Evolutionary conservation across 768 basidiomycete genomes (phyloP).

Genomic region (Russula emetica): DNA sequence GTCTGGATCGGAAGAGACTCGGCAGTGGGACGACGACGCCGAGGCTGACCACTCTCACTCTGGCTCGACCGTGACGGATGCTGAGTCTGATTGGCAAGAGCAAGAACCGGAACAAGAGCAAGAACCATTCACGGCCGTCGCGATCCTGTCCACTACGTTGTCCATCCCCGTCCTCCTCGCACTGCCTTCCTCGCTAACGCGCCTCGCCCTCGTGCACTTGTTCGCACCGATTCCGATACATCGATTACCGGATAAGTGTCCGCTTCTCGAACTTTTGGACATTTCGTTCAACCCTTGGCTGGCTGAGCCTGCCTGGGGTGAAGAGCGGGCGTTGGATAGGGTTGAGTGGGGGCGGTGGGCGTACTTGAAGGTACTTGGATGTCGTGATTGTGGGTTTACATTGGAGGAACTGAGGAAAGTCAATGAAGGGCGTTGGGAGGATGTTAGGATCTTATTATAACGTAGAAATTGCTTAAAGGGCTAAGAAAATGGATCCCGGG

Average conservation of each 20-base stretch:
- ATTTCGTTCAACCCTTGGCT: slow-evolving; percentile 63
- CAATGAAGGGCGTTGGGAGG: slow-evolving; percentile 63
- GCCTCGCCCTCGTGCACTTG: slow-evolving; percentile 54
- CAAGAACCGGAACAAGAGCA: neutral
- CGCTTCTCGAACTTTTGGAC: slow-evolving; percentile 59
- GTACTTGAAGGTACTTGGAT: slow-evolving; percentile 49
- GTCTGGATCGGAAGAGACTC: neutral
- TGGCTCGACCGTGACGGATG: neutral
- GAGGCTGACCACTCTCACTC: slow-evolving; percentile 2
- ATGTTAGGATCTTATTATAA: slow-evolving; percentile 51
- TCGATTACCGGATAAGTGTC: slow-evolving; percentile 55
- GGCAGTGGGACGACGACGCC: slow-evolving; percentile 22
- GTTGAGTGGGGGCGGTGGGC: slow-evolving; percentile 58
- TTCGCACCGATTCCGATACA: slow-evolving; percentile 48
- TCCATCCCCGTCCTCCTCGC: slow-evolving; percentile 43
- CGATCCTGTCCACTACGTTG: slow-evolving; percentile 49
- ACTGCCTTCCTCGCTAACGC: slow-evolving; percentile 62
- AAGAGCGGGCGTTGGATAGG: slow-evolving; percentile 41
- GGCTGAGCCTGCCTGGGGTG: slow-evolving; percentile 31
- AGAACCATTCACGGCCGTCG: slow-evolving; percentile 32
- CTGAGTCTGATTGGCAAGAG: neutral
- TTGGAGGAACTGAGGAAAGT: slow-evolving; percentile 42
- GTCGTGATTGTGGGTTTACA: slow-evolving; percentile 50
- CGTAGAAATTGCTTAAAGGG: slow-evolving; percentile 26
- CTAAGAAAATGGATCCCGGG: neutral